Percentiles rank a stretch among this genome's conserved stretches.
These are phyloP conservation scores for Fusarium sp. DNA, from an alignment of 2,329 filamentous ascomycete species.

Conservation along the genomic window DNA sequence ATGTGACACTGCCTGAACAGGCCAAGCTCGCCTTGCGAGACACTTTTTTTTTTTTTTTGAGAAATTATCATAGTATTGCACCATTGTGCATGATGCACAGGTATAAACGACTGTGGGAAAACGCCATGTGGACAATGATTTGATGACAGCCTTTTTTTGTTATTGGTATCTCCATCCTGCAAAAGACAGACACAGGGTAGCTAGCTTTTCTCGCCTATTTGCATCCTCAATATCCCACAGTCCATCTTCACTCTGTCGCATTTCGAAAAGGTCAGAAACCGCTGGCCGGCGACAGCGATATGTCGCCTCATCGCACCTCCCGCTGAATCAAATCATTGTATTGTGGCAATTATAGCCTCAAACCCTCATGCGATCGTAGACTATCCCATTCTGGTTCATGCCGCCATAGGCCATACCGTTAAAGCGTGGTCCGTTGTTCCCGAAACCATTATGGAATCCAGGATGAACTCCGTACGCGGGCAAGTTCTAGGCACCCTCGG, in stretches of 20 bases:
- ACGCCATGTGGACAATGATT: background rate
- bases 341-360: background rate
- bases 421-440: conserved; percentile 7
- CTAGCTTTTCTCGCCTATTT: background rate
- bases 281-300: background rate
- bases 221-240: background rate
- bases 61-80: background rate
- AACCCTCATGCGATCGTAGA: conserved; percentile 5
- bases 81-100: background rate
- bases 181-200: conserved; percentile 19
- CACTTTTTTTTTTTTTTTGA: background rate
- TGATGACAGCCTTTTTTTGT: conserved; percentile 7
- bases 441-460: conserved; percentile 7
- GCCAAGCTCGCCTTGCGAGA: background rate
- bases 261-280: background rate
- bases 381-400: background rate
- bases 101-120: background rate
- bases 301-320: background rate
- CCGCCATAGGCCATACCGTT: conserved; percentile 8
- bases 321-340: background rate
- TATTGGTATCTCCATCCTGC: conserved; percentile 30
- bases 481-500: conserved; percentile 45
- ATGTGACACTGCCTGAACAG: background rate
- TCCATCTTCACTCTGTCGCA: background rate
- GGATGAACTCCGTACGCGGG: conserved; percentile 19